Conservation (phyloP, 2,329 filamentous ascomycete genomes). For the Bisporella sp. region DNA sequence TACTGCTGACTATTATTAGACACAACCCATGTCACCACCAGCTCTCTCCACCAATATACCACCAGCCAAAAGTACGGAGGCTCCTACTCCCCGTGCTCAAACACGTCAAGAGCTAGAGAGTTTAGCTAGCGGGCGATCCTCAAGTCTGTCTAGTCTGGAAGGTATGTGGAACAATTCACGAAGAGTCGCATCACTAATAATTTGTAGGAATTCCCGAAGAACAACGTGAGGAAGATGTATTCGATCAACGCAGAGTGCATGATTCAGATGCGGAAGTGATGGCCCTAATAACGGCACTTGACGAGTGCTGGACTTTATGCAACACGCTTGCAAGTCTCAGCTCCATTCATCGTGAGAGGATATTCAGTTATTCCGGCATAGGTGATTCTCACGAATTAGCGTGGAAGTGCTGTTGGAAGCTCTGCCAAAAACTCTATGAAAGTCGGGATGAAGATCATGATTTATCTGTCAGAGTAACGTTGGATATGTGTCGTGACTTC, state of each 20-base stretch:
- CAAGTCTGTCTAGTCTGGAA: conserved; percentile 69
- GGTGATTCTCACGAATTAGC: conserved; percentile 78
- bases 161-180: conserved; percentile 41
- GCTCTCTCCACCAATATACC: conserved; percentile 72
- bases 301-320: conserved; percentile 90
- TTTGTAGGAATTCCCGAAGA: conserved; percentile 31
- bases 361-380: conserved; percentile 68
- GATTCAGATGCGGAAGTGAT: conserved; percentile 53
- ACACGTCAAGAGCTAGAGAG: conserved; percentile 68
- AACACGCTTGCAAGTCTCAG: conserved; percentile 84
- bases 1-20: conserved; percentile 15
- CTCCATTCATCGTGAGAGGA: conserved; percentile 72
- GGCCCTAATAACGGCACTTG: conserved; percentile 68
- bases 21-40: conserved; percentile 42
- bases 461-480: conserved; percentile 62
- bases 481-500: conserved; percentile 87
- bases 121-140: conserved; percentile 43
- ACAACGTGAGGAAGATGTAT: conserved; percentile 42
- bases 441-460: conserved; percentile 66
- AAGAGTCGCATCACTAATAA: conserved; percentile 17
- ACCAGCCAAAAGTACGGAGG: conserved; percentile 54
- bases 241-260: conserved; percentile 34
- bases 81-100: conserved; percentile 74
- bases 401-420: conserved; percentile 89
- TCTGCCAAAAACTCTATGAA: conserved; percentile 85